phyloP scores from a whole-genome alignment of 768 basidiomycete genomes.

The Kwoniella sp. region DNA sequence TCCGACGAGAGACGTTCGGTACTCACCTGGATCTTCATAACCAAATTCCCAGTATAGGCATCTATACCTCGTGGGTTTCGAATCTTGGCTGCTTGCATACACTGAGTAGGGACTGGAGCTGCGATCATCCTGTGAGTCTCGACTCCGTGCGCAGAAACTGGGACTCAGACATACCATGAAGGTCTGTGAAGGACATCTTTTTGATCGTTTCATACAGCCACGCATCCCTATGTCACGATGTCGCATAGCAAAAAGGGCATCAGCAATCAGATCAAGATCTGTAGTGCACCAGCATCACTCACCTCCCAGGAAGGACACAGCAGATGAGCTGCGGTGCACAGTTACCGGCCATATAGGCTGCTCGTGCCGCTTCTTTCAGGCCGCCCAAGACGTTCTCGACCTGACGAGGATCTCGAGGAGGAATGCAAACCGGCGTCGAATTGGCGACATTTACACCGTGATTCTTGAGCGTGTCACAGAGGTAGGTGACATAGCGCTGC shows the following conservation, averaged over 20 bases:
- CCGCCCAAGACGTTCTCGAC: slow-evolving; percentile 17
- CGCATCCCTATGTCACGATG: slow-evolving; percentile 34
- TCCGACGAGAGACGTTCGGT: not conserved
- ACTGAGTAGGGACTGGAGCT: slow-evolving; percentile 55
- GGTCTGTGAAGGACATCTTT: slow-evolving; percentile 40
- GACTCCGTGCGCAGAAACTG: not conserved
- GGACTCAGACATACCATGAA: slow-evolving; percentile 30
- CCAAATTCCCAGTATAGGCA: slow-evolving; percentile 52
- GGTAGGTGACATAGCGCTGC: slow-evolving; percentile 42
- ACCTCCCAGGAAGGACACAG: slow-evolving; percentile 49
- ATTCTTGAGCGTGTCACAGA: slow-evolving; percentile 24
- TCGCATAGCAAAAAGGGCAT: too few species aligned
- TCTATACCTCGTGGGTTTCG: slow-evolving; percentile 41
- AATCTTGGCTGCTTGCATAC: slow-evolving; percentile 53
- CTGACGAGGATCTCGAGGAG: slow-evolving; percentile 37
- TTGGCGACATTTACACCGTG: slow-evolving; percentile 44
- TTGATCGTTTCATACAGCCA: slow-evolving; percentile 55
- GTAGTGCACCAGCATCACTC: slow-evolving; percentile 10
- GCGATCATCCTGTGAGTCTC: not conserved
- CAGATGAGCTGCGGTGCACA: slow-evolving; percentile 52
- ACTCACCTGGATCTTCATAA: slow-evolving; percentile 52
- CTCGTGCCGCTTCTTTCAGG: slow-evolving; percentile 42
- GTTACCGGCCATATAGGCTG: slow-evolving; percentile 38
- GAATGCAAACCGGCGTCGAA: slow-evolving; percentile 33
- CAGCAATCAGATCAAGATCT: not conserved